phyloP scores from a whole-genome alignment of 805 yeast genomes.

The Kazachstania kunashirensis region DNA sequence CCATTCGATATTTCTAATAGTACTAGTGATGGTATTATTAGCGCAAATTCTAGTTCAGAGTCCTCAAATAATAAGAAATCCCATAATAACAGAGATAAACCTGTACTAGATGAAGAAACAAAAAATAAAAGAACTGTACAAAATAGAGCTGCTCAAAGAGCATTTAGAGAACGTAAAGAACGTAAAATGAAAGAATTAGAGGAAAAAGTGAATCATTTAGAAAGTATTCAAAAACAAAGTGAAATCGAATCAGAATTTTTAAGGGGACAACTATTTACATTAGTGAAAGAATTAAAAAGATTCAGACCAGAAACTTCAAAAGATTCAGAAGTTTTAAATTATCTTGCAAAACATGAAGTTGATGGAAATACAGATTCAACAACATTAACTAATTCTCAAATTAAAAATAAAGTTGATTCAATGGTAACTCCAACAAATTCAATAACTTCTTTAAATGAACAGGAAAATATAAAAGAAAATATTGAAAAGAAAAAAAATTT shows the following conservation, averaged over 20 bases:
- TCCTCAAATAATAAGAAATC: neutral
- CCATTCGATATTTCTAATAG: neutral
- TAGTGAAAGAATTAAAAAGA: constrained; percentile 60
- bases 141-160: constrained; percentile 95
- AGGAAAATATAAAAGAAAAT: constrained; percentile 10
- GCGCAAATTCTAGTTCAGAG: neutral
- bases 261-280: constrained; percentile 63
- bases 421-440: constrained; percentile 1
- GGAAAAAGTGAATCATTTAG: constrained; percentile 63
- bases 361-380: neutral
- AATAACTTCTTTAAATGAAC: constrained; percentile 14
- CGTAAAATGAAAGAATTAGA: constrained; percentile 77
- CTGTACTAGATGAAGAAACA: constrained; percentile 66
- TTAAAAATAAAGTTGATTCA: neutral
- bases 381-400: neutral
- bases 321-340: constrained; percentile 22
- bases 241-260: constrained; percentile 65
- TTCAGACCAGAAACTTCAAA: constrained; percentile 37
- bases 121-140: constrained; percentile 88
- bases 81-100: constrained; percentile 58
- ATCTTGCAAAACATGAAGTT: constrained; percentile 14
- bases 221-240: constrained; percentile 58
- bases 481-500: constrained; percentile 25
- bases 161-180: constrained; percentile 90
- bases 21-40: neutral